Evolutionary conservation across 2,329 filamentous ascomycete genomes (phyloP).

Genomic region (Blastomyces silverae): DNA sequence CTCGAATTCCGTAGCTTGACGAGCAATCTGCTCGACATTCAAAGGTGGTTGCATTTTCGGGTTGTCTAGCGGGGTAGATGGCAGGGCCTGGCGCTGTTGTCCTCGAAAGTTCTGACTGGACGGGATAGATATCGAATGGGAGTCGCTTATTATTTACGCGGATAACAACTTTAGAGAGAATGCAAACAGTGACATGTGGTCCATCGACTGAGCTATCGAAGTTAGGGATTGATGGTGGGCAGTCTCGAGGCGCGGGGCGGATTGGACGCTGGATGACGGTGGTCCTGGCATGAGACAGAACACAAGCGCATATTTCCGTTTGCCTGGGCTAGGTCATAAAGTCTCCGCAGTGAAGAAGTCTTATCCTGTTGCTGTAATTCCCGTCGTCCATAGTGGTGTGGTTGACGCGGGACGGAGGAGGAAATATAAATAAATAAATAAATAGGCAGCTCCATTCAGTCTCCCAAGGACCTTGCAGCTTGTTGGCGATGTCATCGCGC

Average conservation of each 20-base stretch:
- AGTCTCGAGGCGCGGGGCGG: not conserved
- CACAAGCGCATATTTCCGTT: slow-evolving; percentile 5
- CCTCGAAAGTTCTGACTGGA: not conserved
- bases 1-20: slow-evolving; percentile 69
- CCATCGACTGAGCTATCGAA: slow-evolving; percentile 1
- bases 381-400: not conserved
- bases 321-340: not conserved
- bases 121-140: too few species aligned
- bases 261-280: not conserved
- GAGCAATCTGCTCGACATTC: slow-evolving; percentile 69
- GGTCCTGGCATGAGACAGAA: not conserved
- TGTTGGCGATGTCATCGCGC: slow-evolving; percentile 7
- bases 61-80: slow-evolving; percentile 13
- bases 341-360: not conserved
- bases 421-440: not conserved
- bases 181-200: not conserved
- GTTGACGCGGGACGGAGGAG: not conserved
- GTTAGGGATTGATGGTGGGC: not conserved
- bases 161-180: not conserved
- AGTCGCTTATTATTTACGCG: not conserved
- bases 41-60: slow-evolving; percentile 47
- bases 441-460: not conserved
- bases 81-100: not conserved
- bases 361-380: not conserved
- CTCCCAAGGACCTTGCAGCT: not conserved